Conservation (phyloP, 306 rosid genomes). For the Trifolium subterraneum region DNA sequence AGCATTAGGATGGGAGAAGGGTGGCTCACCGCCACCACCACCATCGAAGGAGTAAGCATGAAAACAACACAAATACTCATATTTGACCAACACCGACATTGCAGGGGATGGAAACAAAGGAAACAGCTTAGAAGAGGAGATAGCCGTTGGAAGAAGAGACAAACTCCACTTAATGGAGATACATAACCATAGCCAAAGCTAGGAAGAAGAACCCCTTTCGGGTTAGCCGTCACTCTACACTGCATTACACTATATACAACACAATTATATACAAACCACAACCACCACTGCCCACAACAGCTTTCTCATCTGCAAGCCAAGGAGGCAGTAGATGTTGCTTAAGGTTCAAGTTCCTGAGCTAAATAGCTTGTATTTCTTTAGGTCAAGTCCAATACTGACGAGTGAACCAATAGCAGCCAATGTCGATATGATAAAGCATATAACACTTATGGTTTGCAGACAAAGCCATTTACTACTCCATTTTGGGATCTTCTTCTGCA, state of each 20-base stretch:
- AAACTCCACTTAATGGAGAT: too few relatives aligned
- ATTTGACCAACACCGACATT: too few relatives aligned
- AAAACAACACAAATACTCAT: too few relatives aligned
- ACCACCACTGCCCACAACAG: background rate
- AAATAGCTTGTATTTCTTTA: slow-evolving; percentile 59
- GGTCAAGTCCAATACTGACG: slow-evolving; percentile 53
- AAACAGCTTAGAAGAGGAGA: too few relatives aligned
- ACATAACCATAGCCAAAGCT: too few relatives aligned
- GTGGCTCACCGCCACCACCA: too few relatives aligned
- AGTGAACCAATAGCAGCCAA: slow-evolving; percentile 69
- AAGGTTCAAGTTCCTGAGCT: slow-evolving; percentile 23
- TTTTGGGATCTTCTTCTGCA: slow-evolving; percentile 58
- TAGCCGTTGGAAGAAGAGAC: too few relatives aligned
- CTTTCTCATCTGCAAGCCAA: background rate
- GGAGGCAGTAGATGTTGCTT: slow-evolving; percentile 2
- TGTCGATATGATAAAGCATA: slow-evolving; percentile 54
- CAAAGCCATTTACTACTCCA: slow-evolving; percentile 74
- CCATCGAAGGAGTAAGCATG: too few relatives aligned
- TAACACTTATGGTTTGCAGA: slow-evolving; percentile 53
- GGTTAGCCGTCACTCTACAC: background rate
- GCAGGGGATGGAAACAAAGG: too few relatives aligned
- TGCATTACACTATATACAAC: background rate
- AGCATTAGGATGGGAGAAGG: too few relatives aligned
- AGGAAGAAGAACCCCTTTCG: too few relatives aligned
- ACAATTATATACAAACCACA: slow-evolving; percentile 4